These are phyloP conservation scores for Tympanopsis confertula DNA, from an alignment of 2,329 filamentous ascomycete species.

Conservation along the genomic window DNA sequence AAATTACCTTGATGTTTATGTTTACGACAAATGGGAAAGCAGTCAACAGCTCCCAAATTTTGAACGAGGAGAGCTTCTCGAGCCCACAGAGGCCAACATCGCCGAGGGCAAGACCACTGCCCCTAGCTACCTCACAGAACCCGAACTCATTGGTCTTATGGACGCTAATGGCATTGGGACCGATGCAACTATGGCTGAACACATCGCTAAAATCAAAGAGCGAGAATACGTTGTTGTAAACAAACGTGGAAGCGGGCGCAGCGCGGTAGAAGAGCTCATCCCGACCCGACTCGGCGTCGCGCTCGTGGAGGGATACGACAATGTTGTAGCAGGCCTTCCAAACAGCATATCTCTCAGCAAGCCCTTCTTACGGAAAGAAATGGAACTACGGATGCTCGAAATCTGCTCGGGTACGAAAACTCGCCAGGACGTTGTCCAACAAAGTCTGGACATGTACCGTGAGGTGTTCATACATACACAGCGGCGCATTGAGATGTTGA, in stretches of 20 bases:
- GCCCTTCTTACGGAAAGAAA: slow-evolving; percentile 91
- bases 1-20: slow-evolving; percentile 91
- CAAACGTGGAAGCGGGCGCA: slow-evolving; percentile 13
- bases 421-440: slow-evolving; percentile 62
- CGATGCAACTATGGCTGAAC: slow-evolving; percentile 97
- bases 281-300: slow-evolving; percentile 85
- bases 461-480: slow-evolving; percentile 75
- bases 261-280: slow-evolving; percentile 70
- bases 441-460: slow-evolving; percentile 78
- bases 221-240: slow-evolving; percentile 60
- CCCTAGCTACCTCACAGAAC: slow-evolving; percentile 82
- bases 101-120: slow-evolving; percentile 80
- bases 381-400: slow-evolving; percentile 93
- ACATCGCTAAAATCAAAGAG: slow-evolving; percentile 90
- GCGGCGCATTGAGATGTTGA: slow-evolving; percentile 59
- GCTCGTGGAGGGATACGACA: slow-evolving; percentile 83
- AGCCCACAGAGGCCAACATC: slow-evolving; percentile 80
- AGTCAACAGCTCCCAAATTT: slow-evolving; percentile 74
- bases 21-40: slow-evolving; percentile 93
- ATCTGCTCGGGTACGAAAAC: slow-evolving; percentile 82
- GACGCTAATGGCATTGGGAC: slow-evolving; percentile 97
- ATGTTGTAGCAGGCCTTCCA: slow-evolving; percentile 68
- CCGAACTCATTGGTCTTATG: slow-evolving; percentile 91
- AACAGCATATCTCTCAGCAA: slow-evolving; percentile 69
- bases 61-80: slow-evolving; percentile 67